Evolutionary conservation across 352 stramenopile genomes (phyloP).

Genomic region (Pythium apleroticum): DNA sequence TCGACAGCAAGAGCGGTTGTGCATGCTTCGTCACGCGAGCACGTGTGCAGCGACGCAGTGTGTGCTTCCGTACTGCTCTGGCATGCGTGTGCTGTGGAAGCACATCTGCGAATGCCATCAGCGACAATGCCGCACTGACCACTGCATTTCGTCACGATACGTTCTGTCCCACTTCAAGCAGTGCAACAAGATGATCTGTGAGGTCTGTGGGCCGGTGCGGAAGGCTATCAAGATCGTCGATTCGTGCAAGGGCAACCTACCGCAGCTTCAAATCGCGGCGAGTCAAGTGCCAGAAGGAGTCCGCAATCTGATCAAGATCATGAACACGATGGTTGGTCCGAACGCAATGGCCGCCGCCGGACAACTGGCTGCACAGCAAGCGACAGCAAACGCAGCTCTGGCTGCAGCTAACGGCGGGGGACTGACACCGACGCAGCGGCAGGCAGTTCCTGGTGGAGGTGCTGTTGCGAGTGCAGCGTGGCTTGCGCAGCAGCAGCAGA

Average conservation of each 20-base stretch:
- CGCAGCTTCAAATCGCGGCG: conserved; percentile 66
- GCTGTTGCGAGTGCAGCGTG: conserved; percentile 21
- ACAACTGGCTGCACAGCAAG: conserved; percentile 14
- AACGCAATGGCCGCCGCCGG: conserved; percentile 15
- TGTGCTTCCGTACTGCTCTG: conserved; percentile 79
- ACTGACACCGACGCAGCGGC: conserved; percentile 10
- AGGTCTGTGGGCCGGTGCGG: conserved; percentile 84
- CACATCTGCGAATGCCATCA: conserved; percentile 91
- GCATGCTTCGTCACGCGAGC: conserved; percentile 85
- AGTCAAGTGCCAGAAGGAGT: conserved; percentile 75
- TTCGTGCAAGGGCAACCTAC: conserved; percentile 70
- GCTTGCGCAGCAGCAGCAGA: conserved; percentile 26
- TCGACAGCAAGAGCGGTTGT: conserved; percentile 82
- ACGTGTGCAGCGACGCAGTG: conserved; percentile 70
- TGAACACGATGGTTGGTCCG: conserved; percentile 67
- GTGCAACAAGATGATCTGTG: conserved; percentile 91
- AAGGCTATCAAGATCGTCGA: conserved; percentile 89
- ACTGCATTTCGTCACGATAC: conserved; percentile 88
- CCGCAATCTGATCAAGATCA: conserved; percentile 85
- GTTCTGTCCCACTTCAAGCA: conserved; percentile 90
- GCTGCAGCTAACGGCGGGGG: conserved; percentile 14
- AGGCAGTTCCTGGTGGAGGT: conserved; percentile 7
- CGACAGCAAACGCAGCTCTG: conserved; percentile 12
- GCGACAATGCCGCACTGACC: conserved; percentile 81
- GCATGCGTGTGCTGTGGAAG: conserved; percentile 91